These are phyloP conservation scores for Saccharomycopsis hybrid DNA, from an alignment of 1,139 yeast genomes.

Conservation along the genomic window DNA sequence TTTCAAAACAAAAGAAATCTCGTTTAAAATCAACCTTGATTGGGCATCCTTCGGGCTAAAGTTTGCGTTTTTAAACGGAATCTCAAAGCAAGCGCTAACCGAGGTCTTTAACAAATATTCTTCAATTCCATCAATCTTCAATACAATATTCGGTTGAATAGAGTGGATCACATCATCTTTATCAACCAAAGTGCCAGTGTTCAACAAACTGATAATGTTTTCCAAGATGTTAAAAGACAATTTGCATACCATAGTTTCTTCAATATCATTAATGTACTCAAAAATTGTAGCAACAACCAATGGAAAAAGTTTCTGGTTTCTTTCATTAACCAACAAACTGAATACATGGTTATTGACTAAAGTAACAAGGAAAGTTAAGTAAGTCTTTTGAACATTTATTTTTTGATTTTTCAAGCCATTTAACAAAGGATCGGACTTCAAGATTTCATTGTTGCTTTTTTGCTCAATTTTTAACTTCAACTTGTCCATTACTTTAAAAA, in stretches of 20 bases:
- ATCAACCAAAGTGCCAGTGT: constrained; percentile 15
- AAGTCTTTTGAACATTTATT: constrained; percentile 63
- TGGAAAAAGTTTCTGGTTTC: constrained; percentile 59
- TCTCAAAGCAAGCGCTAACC: constrained; percentile 66
- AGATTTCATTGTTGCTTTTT: constrained; percentile 26
- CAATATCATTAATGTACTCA: constrained; percentile 55
- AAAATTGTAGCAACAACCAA: constrained; percentile 58
- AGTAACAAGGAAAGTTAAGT: constrained; percentile 61
- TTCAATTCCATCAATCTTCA: constrained; percentile 64
- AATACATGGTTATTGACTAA: constrained; percentile 73
- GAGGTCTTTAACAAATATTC: constrained; percentile 63
- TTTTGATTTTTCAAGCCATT: constrained; percentile 37
- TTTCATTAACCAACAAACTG: constrained; percentile 64
- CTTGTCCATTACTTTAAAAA: constrained; percentile 47
- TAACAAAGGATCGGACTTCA: constrained; percentile 34
- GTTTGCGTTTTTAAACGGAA: constrained; percentile 64
- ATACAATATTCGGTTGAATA: constrained; percentile 33
- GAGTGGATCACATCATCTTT: constrained; percentile 15
- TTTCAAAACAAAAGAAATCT: constrained; percentile 64
- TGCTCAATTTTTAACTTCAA: constrained; percentile 35
- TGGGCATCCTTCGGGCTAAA: constrained; percentile 76
- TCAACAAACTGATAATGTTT: constrained; percentile 14
- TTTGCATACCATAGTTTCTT: constrained; percentile 32
- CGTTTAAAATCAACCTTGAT: constrained; percentile 65
- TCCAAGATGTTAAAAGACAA: constrained; percentile 17